Evolutionary conservation across 371 early-diverging fungal genomes (phyloP).

Genomic region (Mortierella sp.): DNA sequence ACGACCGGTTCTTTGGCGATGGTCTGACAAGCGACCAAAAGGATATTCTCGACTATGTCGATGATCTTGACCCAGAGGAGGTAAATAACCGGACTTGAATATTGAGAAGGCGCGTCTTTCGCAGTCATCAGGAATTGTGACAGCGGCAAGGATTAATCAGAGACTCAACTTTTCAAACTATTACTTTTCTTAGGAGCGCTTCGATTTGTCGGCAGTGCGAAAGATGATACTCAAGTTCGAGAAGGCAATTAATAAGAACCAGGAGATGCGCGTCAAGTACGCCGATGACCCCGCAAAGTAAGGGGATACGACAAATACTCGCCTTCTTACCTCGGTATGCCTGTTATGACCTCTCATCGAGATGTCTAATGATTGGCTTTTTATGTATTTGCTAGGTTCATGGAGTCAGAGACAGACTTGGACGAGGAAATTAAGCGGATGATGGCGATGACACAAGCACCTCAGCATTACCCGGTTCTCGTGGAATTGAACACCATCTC

Average conservation of each 20-base stretch:
- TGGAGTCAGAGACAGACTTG: slow-evolving; percentile 95
- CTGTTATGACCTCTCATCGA: not conserved
- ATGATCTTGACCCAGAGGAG: slow-evolving; percentile 85
- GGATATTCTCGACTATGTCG: slow-evolving; percentile 85
- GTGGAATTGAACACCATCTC: slow-evolving; percentile 77
- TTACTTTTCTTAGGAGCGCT: slow-evolving; percentile 62
- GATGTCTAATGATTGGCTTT: not conserved
- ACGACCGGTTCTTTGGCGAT: slow-evolving; percentile 88
- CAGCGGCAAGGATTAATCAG: not conserved
- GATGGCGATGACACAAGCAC: slow-evolving; percentile 81
- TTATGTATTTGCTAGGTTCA: slow-evolving; percentile 69
- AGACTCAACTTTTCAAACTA: not conserved
- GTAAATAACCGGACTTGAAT: slow-evolving; percentile 32
- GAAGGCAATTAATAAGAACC: slow-evolving; percentile 88
- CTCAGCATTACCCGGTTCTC: slow-evolving; percentile 82
- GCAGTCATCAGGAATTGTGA: not conserved
- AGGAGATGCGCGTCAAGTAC: slow-evolving; percentile 89
- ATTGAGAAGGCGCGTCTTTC: not conserved
- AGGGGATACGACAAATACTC: not conserved
- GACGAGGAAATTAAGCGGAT: slow-evolving; percentile 90
- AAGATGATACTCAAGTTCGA: slow-evolving; percentile 88
- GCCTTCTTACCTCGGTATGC: not conserved
- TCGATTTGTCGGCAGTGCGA: slow-evolving; percentile 77
- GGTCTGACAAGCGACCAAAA: slow-evolving; percentile 87
- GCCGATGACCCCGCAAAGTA: slow-evolving; percentile 82